A percentile compares a stretch with the other conserved stretches of the same genome.
phyloP scores from a whole-genome alignment of 139 green algal species.

The Prasinococcaceae sp. region DNA sequence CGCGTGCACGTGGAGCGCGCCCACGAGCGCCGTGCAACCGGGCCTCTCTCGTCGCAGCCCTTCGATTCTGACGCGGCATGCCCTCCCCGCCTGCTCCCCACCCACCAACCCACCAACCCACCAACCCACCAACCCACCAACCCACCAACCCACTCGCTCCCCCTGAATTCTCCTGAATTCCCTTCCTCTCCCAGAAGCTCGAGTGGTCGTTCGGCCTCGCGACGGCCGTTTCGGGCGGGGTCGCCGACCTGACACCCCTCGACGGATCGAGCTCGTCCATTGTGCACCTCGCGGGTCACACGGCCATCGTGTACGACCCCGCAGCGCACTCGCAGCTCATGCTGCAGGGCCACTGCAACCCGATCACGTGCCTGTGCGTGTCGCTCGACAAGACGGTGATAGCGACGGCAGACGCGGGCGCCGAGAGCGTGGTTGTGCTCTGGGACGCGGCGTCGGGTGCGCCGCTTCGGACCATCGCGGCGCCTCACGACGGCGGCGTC shows the following conservation, averaged over 20 bases:
- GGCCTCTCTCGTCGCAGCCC: no score
- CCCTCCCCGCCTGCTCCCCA: no score
- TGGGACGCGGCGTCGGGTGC: slow-evolving; percentile 40
- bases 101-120: no score
- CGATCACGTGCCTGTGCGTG: slow-evolving; percentile 39
- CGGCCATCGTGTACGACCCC: slow-evolving; percentile 42
- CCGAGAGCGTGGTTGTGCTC: slow-evolving; percentile 43
- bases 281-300: slow-evolving; percentile 44
- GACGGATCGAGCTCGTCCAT: slow-evolving; percentile 35
- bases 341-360: slow-evolving; percentile 49
- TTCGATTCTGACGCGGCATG: no score
- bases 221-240: slow-evolving; percentile 15
- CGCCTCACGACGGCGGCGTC: slow-evolving; percentile 35
- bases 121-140: no score
- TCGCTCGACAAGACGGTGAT: slow-evolving; percentile 35
- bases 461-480: slow-evolving; percentile 28
- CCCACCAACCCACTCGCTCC: neutral
- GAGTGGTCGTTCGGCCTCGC: slow-evolving; percentile 40
- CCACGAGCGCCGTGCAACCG: no score
- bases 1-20: no score
- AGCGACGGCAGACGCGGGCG: slow-evolving; percentile 45
- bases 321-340: slow-evolving; percentile 14
- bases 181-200: slow-evolving; percentile 22
- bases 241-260: slow-evolving; percentile 37
- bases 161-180: neutral